Percentiles rank a stretch among this genome's conserved stretches.
Evolutionary conservation across 305 asterid genomes (phyloP).

Genomic region (Solanum chacoense): DNA sequence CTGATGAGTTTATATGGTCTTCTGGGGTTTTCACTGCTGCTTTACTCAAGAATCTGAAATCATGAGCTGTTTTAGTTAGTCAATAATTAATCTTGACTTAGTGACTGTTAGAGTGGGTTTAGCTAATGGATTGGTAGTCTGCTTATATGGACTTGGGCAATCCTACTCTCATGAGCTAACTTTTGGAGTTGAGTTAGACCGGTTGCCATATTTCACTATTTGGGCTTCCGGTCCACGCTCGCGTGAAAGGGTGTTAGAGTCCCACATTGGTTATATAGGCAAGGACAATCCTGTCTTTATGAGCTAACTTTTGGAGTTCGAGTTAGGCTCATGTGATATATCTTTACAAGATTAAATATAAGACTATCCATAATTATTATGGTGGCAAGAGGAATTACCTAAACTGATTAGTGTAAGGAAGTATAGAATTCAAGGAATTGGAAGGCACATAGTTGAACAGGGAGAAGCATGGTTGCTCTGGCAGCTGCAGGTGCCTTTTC

Average conservation of each 20-base stretch:
- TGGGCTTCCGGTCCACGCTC: background rate
- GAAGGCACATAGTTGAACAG: constrained; percentile 28
- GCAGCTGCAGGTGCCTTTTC: constrained; percentile 36
- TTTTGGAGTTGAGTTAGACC: background rate
- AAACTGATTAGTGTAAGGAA: constrained; percentile 32
- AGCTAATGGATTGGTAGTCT: background rate
- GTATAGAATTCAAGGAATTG: constrained; percentile 38
- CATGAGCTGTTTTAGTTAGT: background rate
- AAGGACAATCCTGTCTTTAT: background rate
- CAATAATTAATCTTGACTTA: background rate
- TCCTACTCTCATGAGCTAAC: background rate
- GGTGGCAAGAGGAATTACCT: constrained; percentile 18
- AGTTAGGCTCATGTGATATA: background rate
- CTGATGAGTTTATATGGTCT: constrained; percentile 21
- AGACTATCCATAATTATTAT: background rate
- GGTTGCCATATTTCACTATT: background rate
- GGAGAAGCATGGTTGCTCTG: constrained; percentile 25
- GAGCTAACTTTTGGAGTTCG: background rate
- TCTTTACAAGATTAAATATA: background rate
- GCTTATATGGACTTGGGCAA: background rate
- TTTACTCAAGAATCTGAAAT: constrained; percentile 40
- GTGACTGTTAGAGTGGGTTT: background rate
- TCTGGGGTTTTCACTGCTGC: constrained; percentile 43
- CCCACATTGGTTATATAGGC: background rate
- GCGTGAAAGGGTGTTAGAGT: background rate